phyloP scores from a whole-genome alignment of 768 basidiomycete species.

The Trametes elegans region DNA sequence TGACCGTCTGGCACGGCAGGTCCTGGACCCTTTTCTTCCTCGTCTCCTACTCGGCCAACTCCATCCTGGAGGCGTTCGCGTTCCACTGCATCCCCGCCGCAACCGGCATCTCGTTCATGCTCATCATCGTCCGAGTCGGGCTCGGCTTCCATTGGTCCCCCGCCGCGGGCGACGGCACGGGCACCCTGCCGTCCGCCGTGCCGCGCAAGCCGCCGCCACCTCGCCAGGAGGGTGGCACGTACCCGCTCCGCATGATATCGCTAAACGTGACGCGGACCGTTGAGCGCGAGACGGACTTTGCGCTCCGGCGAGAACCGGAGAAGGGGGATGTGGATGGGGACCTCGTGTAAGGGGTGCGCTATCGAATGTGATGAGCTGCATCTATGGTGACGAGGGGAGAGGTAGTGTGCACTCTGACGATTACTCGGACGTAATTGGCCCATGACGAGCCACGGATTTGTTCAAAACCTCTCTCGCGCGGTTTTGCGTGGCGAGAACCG shows the following conservation, averaged over 20 bases:
- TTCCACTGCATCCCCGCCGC: conserved; percentile 16
- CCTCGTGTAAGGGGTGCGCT: background rate
- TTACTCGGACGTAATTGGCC: no score
- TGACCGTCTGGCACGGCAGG: background rate
- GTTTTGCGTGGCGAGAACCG: no score
- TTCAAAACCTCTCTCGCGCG: no score
- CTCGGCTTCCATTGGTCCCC: conserved; percentile 12
- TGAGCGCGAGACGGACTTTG: conserved; percentile 10
- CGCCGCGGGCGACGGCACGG: background rate
- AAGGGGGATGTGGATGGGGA: background rate
- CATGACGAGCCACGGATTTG: no score
- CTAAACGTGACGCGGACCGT: conserved; percentile 3
- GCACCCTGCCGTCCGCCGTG: background rate
- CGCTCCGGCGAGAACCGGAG: background rate
- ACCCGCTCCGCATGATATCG: background rate
- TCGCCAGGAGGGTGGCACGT: background rate
- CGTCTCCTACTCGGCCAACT: conserved; percentile 4
- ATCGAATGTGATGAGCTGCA: no score
- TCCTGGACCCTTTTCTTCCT: conserved; percentile 12
- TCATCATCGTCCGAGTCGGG: conserved; percentile 17
- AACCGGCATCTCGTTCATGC: conserved; percentile 16
- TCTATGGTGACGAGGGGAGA: no score
- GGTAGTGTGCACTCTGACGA: no score
- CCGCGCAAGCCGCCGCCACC: background rate
- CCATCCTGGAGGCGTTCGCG: conserved; percentile 10